A percentile compares a stretch with the other conserved stretches of the same genome.
These are phyloP conservation scores for Talaromyces sp. DNA, from an alignment of 2,329 filamentous ascomycete genomes.

Conservation along the genomic window DNA sequence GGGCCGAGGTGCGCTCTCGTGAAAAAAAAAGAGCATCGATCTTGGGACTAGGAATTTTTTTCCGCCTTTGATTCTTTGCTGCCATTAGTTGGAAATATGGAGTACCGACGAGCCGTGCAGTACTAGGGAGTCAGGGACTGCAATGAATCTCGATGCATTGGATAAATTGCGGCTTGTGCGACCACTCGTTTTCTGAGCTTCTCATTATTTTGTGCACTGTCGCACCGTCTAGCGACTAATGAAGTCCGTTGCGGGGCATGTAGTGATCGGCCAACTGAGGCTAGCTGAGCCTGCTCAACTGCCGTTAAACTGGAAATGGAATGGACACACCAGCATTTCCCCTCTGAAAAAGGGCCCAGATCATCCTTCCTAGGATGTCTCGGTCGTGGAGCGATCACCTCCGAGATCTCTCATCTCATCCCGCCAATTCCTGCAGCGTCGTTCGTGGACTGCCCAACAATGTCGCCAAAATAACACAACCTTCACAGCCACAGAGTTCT, in stretches of 20 bases:
- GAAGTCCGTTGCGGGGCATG: constrained; percentile 3
- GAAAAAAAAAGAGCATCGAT: background rate
- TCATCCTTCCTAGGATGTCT: background rate
- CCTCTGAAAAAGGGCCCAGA: constrained; percentile 9
- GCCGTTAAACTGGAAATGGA: background rate
- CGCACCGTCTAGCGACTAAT: background rate
- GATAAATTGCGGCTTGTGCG: background rate
- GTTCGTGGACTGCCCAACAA: constrained; percentile 7
- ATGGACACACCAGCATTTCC: background rate
- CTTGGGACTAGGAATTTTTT: background rate
- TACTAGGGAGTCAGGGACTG: background rate
- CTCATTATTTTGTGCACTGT: background rate
- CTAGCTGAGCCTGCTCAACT: constrained; percentile 9
- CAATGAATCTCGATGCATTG: background rate
- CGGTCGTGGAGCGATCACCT: constrained; percentile 6
- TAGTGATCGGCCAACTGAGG: constrained; percentile 9
- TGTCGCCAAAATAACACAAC: background rate
- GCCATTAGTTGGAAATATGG: background rate
- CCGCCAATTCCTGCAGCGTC: constrained; percentile 1
- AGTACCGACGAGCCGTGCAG: background rate
- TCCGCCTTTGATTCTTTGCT: background rate
- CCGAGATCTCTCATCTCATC: constrained; percentile 11
- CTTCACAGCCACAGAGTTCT: constrained; percentile 2
- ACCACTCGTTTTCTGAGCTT: background rate
- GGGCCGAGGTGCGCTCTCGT: background rate